Evolutionary conservation across 2,329 filamentous ascomycete genomes (phyloP).

Genomic region (Xylariaceae sp.): DNA sequence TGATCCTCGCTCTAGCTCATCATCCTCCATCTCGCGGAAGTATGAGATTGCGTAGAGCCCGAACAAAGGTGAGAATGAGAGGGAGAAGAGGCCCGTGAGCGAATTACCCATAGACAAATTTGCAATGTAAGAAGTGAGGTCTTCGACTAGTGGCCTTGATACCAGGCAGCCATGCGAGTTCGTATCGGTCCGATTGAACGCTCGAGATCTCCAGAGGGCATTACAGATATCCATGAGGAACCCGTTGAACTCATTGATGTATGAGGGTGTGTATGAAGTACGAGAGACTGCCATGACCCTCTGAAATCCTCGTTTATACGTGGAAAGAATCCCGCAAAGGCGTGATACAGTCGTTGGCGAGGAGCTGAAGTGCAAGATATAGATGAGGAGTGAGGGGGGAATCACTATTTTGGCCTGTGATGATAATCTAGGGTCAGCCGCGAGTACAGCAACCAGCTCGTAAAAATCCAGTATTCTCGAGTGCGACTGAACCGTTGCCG

Average conservation of each 20-base stretch:
- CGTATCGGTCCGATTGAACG: conserved; percentile 62
- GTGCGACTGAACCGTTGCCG: conserved; percentile 36
- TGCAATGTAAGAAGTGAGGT: conserved; percentile 44
- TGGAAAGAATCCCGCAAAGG: conserved; percentile 63
- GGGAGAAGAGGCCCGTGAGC: conserved; percentile 48
- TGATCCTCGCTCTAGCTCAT: conserved; percentile 36
- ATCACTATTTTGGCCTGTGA: conserved; percentile 61
- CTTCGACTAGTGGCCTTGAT: conserved; percentile 38
- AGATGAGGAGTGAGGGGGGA: conserved; percentile 64
- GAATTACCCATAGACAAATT: conserved; percentile 42
- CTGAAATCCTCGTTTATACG: conserved; percentile 73
- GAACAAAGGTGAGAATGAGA: conserved; percentile 56
- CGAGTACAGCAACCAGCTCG: conserved; percentile 53
- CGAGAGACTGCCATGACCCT: conserved; percentile 26
- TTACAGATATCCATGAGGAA: conserved; percentile 87
- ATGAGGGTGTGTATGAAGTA: conserved; percentile 48
- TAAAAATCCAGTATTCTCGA: conserved; percentile 68
- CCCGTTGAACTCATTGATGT: conserved; percentile 71
- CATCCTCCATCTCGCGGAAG: conserved; percentile 55
- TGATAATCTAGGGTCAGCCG: conserved; percentile 47
- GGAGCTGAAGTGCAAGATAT: conserved; percentile 63
- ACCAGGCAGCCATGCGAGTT: conserved; percentile 55
- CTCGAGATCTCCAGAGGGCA: conserved; percentile 71
- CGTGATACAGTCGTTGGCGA: conserved; percentile 63
- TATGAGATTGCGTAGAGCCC: conserved; percentile 52